Evolutionary conservation across 345 rosid genomes (phyloP).

Genomic region (Heritiera fomes): DNA sequence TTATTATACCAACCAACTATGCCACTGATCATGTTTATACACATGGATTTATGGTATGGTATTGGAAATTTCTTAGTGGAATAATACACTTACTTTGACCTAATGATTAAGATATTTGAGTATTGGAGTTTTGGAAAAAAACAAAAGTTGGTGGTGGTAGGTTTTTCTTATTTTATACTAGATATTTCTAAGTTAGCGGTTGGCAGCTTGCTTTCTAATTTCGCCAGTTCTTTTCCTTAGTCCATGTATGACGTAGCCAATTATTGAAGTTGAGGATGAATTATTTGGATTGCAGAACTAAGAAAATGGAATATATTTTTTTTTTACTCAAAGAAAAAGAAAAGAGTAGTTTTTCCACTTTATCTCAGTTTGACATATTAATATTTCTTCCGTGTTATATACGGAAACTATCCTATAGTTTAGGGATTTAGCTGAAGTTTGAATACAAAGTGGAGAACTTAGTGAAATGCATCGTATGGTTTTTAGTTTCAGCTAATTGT

Average conservation of each 20-base stretch:
- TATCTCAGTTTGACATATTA: too few species aligned
- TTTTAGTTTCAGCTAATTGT: too few species aligned
- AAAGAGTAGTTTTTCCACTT: too few species aligned
- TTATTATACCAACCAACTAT: neutral
- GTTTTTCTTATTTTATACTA: neutral
- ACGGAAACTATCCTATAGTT: too few species aligned
- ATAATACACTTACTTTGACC: neutral
- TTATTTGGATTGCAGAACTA: neutral
- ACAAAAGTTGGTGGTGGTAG: neutral
- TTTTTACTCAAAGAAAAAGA: neutral
- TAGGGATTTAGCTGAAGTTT: too few species aligned
- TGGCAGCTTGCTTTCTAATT: neutral
- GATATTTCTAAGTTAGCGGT: neutral
- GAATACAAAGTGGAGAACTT: too few species aligned
- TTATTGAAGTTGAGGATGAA: neutral
- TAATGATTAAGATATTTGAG: neutral
- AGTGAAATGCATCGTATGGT: too few species aligned
- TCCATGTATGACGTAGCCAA: too few species aligned
- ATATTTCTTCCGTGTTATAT: too few species aligned
- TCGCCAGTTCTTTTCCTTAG: too few species aligned
- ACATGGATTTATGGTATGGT: neutral
- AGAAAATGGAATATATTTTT: neutral
- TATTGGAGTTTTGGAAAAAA: neutral
- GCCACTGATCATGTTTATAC: neutral
- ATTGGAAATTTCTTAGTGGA: neutral